Conservation (phyloP, 2,329 filamentous ascomycete species). For the Epichloe hybrida region DNA sequence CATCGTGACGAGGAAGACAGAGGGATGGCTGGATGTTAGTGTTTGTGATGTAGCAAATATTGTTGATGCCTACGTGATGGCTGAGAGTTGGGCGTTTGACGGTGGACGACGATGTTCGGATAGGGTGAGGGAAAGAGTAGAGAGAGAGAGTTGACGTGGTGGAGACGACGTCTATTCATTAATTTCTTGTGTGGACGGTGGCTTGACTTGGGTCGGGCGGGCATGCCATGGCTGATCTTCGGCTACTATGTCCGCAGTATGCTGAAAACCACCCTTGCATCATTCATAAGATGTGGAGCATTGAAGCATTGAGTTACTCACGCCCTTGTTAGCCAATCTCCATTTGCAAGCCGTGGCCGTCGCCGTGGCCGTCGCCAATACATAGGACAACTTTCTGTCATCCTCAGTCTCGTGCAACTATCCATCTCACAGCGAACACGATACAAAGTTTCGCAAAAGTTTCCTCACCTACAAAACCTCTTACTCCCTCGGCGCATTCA, state of each 20-base stretch:
- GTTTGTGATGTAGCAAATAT: neutral
- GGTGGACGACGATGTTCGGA: neutral
- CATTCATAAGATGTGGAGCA: no score
- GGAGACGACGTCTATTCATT: neutral
- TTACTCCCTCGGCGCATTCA: neutral
- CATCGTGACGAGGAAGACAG: constrained; percentile 17
- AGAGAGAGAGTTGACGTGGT: neutral
- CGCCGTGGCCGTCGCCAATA: neutral
- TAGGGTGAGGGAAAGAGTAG: neutral
- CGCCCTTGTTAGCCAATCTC: no score
- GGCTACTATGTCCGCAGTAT: neutral
- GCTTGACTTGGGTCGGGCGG: neutral
- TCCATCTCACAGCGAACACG: no score
- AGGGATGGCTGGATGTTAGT: constrained; percentile 6
- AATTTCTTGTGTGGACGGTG: neutral
- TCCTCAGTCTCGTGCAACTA: no score
- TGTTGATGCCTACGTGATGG: neutral
- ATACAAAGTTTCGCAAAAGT: neutral
- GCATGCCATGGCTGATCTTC: neutral
- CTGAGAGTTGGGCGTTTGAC: neutral
- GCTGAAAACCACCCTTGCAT: no score
- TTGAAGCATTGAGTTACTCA: no score
- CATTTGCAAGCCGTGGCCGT: neutral
- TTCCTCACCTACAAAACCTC: neutral
- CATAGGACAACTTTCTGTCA: no score